Base-by-base conservation (phyloP, 2,329 filamentous ascomycete genomes). In the Colletotrichum abscissum region DNA sequence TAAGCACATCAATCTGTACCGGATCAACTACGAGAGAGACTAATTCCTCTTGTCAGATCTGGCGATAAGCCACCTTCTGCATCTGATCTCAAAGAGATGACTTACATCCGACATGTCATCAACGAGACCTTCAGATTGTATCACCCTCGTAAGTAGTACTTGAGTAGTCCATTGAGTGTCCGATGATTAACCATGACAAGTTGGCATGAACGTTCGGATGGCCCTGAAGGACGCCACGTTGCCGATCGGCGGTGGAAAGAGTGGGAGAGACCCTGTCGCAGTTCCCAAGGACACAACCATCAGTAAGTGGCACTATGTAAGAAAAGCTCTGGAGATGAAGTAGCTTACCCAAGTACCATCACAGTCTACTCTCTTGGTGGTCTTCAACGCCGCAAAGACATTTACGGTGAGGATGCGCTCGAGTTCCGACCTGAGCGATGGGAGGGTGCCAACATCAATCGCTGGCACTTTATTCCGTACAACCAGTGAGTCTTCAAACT, bases 361-460 rank as follows among this genome's bases (percentile, higher is more conserved):
- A 16, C 7, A 55, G 52, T 55, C 14, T 55, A 55, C 5, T 55
- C 52, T 28, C 52, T 55, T 5, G 52, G 52, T 24, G 52, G 52
- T 4, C 52, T 55, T 26, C 52, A 55, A n/a, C 52, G 52, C n/a
- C 52, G 52, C 22, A 55, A 55, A 26, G 52, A 55, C 4, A 77
- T 84, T 1, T 85, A 78, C 77, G 83, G 83, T 3, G 22, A 72
- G 0, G 82, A 85, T 46, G 77, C 80, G 0, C 76, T 79, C 24
- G 76, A 80, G 28, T 83, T 82, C 35, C 75, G 81, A 0, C 81
- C 82, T 0, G 81, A 82, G 67, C 72, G 82, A 0, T 83, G 81
- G 81, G 52, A 55, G 22, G 52, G 52, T 6, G 52, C 52, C 11
- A 55, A 55, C 12, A 55, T 55, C 52, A 55, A 55, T 8, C 52